Evolutionary conservation across 257 asterid species (phyloP), one percentile per base, ranked within the genome.

Genomic region (Anisodus acutangulus): DNA sequence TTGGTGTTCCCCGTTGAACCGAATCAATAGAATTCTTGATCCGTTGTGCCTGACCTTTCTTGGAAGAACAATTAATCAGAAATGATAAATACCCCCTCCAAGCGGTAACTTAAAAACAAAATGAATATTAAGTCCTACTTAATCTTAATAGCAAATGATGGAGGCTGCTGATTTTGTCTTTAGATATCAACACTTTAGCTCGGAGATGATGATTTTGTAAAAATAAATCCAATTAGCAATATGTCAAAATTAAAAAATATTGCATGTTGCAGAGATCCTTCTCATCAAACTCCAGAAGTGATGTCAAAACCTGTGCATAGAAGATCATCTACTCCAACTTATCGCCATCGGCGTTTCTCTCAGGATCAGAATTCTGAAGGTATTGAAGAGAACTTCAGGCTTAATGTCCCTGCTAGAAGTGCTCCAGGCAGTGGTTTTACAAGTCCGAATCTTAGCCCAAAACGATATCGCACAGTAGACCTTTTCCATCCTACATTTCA

Each of bases 341-440:
- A 87, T 82, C 89, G 85, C 0, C 90, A 92, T 83, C 80, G 95
- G 84, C 89, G 92, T 71, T 86, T 89, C 53, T 84, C 87, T 43
- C 84, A 83, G 13, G 88, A 89, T 10, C 90, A 86, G 83, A 86
- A 88, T 5, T 80, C 88, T 53, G 92, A 91, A 86, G 82, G 88
- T 47, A 58, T 89, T 62, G 82, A 76, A 26, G 64, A 78, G 82
- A 84, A 86, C 57, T 87, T 90, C 63, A 85, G 88, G 59, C 82
- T 84, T 49, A 83, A 87, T 43, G 87, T 89, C 58, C 93, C 97
- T 9, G 85, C 90, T 10, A 85, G 90, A 87, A 95, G 98, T 87
- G 97, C 98, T 86, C 98, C 98, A 0, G 82, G 88, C 84, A 95
- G 94, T 58, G 93, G 92, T 78, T 90, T 76, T 83, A 90, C 94